Percentiles rank a stretch among this genome's conserved stretches.
These are phyloP conservation scores for Pyricularia pennisetigena DNA, from an alignment of 2,329 filamentous ascomycete genomes.

Conservation along the genomic window DNA sequence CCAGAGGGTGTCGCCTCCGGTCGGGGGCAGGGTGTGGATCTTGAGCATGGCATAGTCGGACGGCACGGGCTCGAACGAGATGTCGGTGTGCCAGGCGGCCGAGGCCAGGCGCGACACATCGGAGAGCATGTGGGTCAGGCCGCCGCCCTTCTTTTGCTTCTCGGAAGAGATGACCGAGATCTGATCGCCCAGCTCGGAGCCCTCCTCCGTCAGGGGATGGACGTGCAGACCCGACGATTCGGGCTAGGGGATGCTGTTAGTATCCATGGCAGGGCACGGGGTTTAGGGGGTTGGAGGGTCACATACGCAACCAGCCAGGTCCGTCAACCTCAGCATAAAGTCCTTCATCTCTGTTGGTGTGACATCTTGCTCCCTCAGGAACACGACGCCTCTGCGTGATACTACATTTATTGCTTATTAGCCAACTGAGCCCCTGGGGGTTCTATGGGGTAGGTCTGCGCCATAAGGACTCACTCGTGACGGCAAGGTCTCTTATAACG, in stretches of 20 bases:
- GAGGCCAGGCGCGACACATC: constrained; percentile 14
- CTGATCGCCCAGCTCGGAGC: constrained; percentile 21
- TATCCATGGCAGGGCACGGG: constrained; percentile 6
- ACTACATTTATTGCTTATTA: constrained; percentile 15
- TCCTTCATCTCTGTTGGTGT: constrained; percentile 32
- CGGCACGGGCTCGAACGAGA: constrained; percentile 35
- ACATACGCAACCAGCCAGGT: constrained; percentile 28
- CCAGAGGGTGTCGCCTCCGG: constrained; percentile 34
- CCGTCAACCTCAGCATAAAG: constrained; percentile 31
- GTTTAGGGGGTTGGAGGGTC: too few relatives aligned
- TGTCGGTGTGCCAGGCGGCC: constrained; percentile 36
- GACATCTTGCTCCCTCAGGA: constrained; percentile 36
- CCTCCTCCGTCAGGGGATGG: constrained; percentile 27
- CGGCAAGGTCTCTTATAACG: constrained; percentile 44
- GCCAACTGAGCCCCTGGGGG: background rate
- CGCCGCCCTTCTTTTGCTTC: constrained; percentile 12
- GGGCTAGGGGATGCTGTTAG: constrained; percentile 21
- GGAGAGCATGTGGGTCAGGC: constrained; percentile 7
- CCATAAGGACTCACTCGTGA: constrained; percentile 36
- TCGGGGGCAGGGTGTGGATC: constrained; percentile 28
- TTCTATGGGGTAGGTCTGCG: background rate
- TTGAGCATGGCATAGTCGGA: constrained; percentile 36
- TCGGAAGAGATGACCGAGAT: constrained; percentile 38
- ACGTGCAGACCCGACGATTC: constrained; percentile 40
- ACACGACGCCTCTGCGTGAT: constrained; percentile 38